phyloP scores from a whole-genome alignment of 441 rosid genomes.

The Geranium incanum region DNA sequence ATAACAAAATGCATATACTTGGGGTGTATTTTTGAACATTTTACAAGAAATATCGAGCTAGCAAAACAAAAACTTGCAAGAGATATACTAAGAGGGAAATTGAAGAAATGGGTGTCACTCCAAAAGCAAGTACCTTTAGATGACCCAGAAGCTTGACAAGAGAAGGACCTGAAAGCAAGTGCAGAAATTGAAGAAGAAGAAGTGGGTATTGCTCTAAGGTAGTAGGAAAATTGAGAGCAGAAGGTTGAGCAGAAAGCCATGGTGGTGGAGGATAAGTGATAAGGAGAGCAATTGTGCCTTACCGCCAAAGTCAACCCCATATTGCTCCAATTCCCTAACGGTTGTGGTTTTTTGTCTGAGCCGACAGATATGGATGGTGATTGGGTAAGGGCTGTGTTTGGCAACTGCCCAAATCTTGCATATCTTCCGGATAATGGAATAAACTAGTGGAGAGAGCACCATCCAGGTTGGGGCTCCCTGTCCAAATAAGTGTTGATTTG shows the following conservation, averaged over 20 bases:
- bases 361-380: too few relatives aligned
- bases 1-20: background rate
- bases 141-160: slow-evolving; percentile 37
- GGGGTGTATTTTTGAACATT: background rate
- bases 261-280: slow-evolving; percentile 32
- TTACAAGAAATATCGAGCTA: background rate
- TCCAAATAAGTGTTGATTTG: too few relatives aligned
- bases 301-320: slow-evolving; percentile 19
- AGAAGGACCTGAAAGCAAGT: slow-evolving; percentile 35
- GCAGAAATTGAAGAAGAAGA: slow-evolving; percentile 19
- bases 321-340: background rate
- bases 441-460: too few relatives aligned
- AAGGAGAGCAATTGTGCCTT: slow-evolving; percentile 12
- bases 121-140: slow-evolving; percentile 26
- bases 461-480: too few relatives aligned
- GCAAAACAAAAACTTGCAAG: background rate
- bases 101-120: background rate
- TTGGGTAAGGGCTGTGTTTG: too few relatives aligned
- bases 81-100: background rate
- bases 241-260: slow-evolving; percentile 57
- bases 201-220: slow-evolving; percentile 34
- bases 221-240: slow-evolving; percentile 43
- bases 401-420: too few relatives aligned
- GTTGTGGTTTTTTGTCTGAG: background rate
- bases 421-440: too few relatives aligned